Evolutionary conservation across 2,329 filamentous ascomycete species (phyloP), one percentile per base, ranked within the genome.

Genomic region (Diplocarpon mali): DNA sequence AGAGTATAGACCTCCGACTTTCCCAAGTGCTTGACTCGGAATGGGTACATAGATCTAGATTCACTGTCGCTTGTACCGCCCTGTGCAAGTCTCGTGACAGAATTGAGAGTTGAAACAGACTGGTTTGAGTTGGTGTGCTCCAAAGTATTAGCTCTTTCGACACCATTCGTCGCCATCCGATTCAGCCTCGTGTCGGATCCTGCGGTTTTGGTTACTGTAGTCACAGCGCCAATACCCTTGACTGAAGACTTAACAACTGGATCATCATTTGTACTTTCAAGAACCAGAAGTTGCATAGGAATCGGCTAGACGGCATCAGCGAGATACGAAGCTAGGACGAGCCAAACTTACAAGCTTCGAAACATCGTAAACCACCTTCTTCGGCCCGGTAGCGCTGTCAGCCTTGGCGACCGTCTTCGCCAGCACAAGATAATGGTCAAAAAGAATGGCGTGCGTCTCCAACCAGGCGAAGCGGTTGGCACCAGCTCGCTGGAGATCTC

Each of bases 381-480:
- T 92, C 43, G 82, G 74, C n/a, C 75, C 76, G 38, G 76, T 77
- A 36, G 78, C 73, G 36, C 80, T 76, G 57, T 88, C 87, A 37
- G 79, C 70, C 10, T 74, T 70, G 3, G 80, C 71, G 7, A 86
- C 73, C 5, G 70, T 72, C 68, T 98, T 98, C 32, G 92, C 85
- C 36, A 98, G 68, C 29, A 98, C 89, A 31, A 98, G 73, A 63
- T 95, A 98, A 65, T 98, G 89, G 58, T 98, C 93, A 60, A 98
- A 96, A 0, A 98, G 73, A 37, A 98, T 75, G 2, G 86, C 88
- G 61, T 95, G 88, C 0, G 86, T 93, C 58, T 98, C 92, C 7
- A 96, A 80, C 83, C 90, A 95, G 51, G 82, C 83, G 60, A 96
- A 92, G 45, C 88, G 80, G 62, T 85, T 93, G 35, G 82, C 85